A percentile compares a stretch with the other conserved stretches of the same genome.
phyloP scores from a whole-genome alignment of 257 asterid genomes.

The Fraxinus excelsior region DNA sequence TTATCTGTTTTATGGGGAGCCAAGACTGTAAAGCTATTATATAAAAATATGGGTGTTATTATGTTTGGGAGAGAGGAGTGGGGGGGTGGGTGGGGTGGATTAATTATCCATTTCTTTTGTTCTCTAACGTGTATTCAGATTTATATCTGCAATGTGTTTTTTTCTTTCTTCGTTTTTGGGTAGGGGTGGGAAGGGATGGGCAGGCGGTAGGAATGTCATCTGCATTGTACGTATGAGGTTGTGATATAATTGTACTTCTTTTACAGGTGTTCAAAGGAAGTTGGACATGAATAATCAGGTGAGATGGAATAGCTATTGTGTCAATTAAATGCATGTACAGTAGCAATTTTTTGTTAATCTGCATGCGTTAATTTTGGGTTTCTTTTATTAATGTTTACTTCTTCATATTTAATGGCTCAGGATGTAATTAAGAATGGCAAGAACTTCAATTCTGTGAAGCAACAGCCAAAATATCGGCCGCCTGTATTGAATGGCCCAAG shows the following conservation, averaged over 20 bases:
- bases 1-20: neutral
- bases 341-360: neutral
- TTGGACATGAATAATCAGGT: constrained; percentile 73
- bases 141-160: neutral
- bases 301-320: constrained; percentile 6
- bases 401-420: constrained; percentile 29
- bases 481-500: constrained; percentile 62
- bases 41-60: neutral
- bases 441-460: constrained; percentile 44
- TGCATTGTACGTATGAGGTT: neutral
- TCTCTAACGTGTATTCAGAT: neutral
- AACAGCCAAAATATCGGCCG: constrained; percentile 70
- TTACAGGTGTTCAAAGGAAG: constrained; percentile 80
- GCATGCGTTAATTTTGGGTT: constrained; percentile 4
- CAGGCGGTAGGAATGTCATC: neutral
- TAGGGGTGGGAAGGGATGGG: neutral
- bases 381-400: neutral
- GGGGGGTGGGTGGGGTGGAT: no score
- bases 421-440: constrained; percentile 39
- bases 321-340: neutral
- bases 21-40: neutral
- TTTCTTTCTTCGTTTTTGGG: neutral
- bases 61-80: neutral
- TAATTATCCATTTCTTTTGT: no score
- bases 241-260: constrained; percentile 24